Percentiles rank a stretch among this genome's conserved stretches.
Evolutionary conservation across 257 asterid species (phyloP).

Genomic region (Solanum arcanum): DNA sequence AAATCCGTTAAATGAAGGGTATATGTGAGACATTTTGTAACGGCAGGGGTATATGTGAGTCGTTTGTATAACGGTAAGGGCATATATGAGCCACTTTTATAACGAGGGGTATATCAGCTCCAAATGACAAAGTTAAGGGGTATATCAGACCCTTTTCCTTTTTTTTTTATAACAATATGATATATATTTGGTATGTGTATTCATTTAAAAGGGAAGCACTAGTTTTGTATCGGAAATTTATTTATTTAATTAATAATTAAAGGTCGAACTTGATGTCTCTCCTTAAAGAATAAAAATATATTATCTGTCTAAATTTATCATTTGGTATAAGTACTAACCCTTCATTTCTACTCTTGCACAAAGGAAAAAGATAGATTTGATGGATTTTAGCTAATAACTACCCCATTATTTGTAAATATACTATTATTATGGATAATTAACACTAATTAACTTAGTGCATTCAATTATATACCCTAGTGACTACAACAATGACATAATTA

Average conservation of each 20-base stretch:
- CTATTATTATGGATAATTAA: background rate
- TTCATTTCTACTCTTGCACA: background rate
- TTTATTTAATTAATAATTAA: background rate
- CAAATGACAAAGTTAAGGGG: too few relatives aligned
- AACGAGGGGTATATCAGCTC: too few relatives aligned
- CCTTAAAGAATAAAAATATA: background rate
- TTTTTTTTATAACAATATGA: background rate
- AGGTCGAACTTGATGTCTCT: fast-evolving
- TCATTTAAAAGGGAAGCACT: background rate
- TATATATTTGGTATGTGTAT: background rate
- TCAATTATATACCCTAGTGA: background rate
- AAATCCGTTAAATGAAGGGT: too few relatives aligned
- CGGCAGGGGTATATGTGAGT: too few relatives aligned
- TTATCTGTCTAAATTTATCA: fast-evolving
- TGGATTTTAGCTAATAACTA: background rate
- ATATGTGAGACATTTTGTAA: too few relatives aligned
- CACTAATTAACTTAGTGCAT: background rate
- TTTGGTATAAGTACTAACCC: background rate
- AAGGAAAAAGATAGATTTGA: background rate
- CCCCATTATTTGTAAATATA: background rate
- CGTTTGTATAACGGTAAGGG: too few relatives aligned
- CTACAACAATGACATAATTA: background rate
- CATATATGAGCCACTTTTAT: too few relatives aligned
- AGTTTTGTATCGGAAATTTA: background rate
- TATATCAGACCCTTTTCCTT: too few relatives aligned